phyloP scores from a whole-genome alignment of 2,329 filamentous ascomycete species.

The Herpotrichia juniperi region DNA sequence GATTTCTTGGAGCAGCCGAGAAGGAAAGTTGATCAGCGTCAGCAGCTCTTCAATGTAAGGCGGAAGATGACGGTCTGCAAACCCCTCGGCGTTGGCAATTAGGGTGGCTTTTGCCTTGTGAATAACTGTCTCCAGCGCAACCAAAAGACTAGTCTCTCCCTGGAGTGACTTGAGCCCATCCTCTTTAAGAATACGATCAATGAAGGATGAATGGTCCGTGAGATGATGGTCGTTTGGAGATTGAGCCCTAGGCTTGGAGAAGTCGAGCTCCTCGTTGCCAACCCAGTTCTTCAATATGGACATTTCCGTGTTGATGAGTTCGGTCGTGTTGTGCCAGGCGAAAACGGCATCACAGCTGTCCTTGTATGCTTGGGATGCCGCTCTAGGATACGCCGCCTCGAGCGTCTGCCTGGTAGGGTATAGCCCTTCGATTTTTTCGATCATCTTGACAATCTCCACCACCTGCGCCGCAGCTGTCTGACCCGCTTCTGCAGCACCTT shows the following conservation, averaged over 20 bases:
- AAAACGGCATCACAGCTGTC: constrained; percentile 88
- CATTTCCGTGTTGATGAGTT: constrained; percentile 94
- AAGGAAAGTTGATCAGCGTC: constrained; percentile 96
- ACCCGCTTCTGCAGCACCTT: constrained; percentile 88
- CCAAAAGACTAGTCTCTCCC: constrained; percentile 81
- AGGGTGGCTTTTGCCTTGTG: constrained; percentile 91
- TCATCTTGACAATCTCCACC: constrained; percentile 84
- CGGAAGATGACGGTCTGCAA: constrained; percentile 87
- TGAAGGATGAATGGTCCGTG: constrained; percentile 88
- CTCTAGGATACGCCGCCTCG: constrained; percentile 74
- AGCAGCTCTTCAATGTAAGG: constrained; percentile 96
- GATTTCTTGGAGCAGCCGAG: constrained; percentile 93
- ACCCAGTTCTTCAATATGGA: constrained; percentile 94
- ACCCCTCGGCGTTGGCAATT: constrained; percentile 83
- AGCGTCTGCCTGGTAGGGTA: constrained; percentile 83
- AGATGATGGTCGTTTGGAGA: constrained; percentile 75
- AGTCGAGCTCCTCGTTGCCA: constrained; percentile 93
- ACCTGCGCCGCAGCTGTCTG: constrained; percentile 90
- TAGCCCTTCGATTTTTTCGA: constrained; percentile 84
- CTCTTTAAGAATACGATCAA: constrained; percentile 94
- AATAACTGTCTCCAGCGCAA: constrained; percentile 83
- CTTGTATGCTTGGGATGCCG: constrained; percentile 76
- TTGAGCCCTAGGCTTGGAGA: constrained; percentile 74
- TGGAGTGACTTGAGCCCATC: constrained; percentile 92
- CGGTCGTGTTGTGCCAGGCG: constrained; percentile 96